Evolutionary conservation across 768 basidiomycete species (phyloP), one percentile per base, ranked within the genome.

Genomic region (Thelephora aurantiotincta): DNA sequence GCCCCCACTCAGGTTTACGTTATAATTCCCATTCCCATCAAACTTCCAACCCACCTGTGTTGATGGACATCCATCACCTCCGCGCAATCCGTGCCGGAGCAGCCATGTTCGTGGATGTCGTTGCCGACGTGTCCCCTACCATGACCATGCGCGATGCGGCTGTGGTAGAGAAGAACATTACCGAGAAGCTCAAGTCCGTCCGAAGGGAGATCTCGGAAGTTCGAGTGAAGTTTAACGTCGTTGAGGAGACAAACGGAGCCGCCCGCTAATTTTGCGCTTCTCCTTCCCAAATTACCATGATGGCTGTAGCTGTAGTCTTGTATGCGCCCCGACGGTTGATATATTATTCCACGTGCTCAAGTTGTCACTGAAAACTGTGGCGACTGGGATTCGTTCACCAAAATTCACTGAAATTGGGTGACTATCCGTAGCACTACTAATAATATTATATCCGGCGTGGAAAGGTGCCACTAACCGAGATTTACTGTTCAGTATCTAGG

Each of bases 11-110:
- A 11, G 16, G 33, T 12, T n/a, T n/a, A n/a, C n/a, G n/a, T n/a
- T n/a, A n/a, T n/a, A n/a, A n/a, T n/a, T 22, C 35, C 3, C 42
- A 33, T 16, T n/a, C 48, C 14, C 36, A 43, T 18, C 37, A 13
- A 14, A 41, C 49, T 13, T 16, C 48, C 33, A n/a, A 38, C 16
- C 12, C 47, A 36, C 50, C 43, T 33, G 44, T 54, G 26, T 59
- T 84, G 23, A 61, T 74, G 9, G 70, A 63, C 1, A 59, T 82
- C 48, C 65, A 60, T 47, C 62, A 77, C 49, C 57, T 92, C 48
- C 78, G 84, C 35, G 84, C 87, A 35, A 78, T 80, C 54, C 78
- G 82, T 30, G 75, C 82, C 9, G 85, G 91, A 26, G 88, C 91
- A 7, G 63, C 82, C 51, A 77, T 93, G 51, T 82, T 79, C 48